Evolutionary conservation across 2,329 filamentous ascomycete species (phyloP).

Genomic region (Lasiodiplodia gonubiensis): DNA sequence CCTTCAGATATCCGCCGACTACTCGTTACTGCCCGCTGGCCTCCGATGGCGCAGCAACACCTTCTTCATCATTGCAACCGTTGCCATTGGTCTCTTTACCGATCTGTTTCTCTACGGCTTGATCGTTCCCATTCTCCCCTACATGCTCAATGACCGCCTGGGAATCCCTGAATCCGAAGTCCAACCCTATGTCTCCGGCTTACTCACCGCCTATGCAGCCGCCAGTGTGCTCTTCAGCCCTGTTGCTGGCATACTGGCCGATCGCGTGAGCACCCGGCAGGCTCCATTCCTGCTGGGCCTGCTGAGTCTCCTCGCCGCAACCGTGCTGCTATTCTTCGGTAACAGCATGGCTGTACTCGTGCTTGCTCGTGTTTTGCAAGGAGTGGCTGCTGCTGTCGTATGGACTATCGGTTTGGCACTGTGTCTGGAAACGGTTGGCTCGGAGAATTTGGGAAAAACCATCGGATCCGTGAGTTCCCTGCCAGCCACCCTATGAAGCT

Average conservation of each 20-base stretch:
- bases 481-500: neutral
- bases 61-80: slow-evolving; percentile 63
- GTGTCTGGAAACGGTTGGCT: slow-evolving; percentile 63
- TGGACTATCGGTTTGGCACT: slow-evolving; percentile 66
- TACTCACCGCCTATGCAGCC: slow-evolving; percentile 62
- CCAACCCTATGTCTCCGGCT: slow-evolving; percentile 60
- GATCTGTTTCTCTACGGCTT: slow-evolving; percentile 66
- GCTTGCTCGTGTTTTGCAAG: slow-evolving; percentile 62
- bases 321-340: slow-evolving; percentile 60
- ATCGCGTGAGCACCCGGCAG: slow-evolving; percentile 58
- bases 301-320: slow-evolving; percentile 59
- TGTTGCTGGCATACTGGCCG: slow-evolving; percentile 61
- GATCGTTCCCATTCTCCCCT: slow-evolving; percentile 64
- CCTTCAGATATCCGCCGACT: slow-evolving; percentile 21
- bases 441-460: slow-evolving; percentile 63
- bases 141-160: slow-evolving; percentile 60
- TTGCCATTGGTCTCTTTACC: slow-evolving; percentile 61
- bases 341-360: slow-evolving; percentile 55
- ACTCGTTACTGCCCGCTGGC: slow-evolving; percentile 33
- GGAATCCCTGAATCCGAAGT: slow-evolving; percentile 54
- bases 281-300: slow-evolving; percentile 65
- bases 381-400: slow-evolving; percentile 63
- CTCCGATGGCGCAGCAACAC: slow-evolving; percentile 63
- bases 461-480: slow-evolving; percentile 58
- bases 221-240: slow-evolving; percentile 59